These are phyloP conservation scores for Colletotrichum euphorbiae DNA, from an alignment of 2,329 filamentous ascomycete species.

Conservation along the genomic window DNA sequence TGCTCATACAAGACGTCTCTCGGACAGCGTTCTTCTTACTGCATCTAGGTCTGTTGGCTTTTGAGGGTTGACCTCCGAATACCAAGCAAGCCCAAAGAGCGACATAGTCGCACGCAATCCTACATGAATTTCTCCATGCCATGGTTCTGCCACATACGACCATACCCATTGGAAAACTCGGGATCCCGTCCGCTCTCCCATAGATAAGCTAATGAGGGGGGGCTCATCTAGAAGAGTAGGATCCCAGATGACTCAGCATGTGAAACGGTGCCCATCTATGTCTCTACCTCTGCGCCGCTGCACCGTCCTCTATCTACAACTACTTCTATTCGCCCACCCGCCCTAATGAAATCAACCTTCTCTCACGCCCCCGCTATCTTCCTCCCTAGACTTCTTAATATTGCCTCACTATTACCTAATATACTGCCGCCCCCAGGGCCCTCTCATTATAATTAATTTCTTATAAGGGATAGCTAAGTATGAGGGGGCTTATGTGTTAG, in stretches of 20 bases:
- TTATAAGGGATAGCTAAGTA: too few relatives aligned
- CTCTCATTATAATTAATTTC: too few relatives aligned
- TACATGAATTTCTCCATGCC: too few relatives aligned
- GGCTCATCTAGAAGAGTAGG: neutral
- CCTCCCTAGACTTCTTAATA: conserved; percentile 5
- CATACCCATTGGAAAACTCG: conserved; percentile 3
- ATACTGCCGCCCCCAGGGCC: too few relatives aligned
- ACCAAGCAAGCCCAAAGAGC: too few relatives aligned
- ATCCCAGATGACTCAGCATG: neutral
- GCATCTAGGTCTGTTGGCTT: too few relatives aligned
- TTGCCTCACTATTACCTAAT: neutral
- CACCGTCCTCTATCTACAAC: neutral
- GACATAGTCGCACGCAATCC: too few relatives aligned
- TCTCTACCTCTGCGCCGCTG: neutral
- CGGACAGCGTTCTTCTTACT: too few relatives aligned
- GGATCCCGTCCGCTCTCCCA: conserved; percentile 8
- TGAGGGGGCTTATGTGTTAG: too few relatives aligned
- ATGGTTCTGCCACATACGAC: accelerated
- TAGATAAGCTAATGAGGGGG: too few relatives aligned
- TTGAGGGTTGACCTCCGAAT: neutral
- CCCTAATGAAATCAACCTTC: neutral
- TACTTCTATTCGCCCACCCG: neutral
- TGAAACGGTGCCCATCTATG: neutral
- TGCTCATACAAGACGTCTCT: too few relatives aligned
- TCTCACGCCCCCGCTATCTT: neutral